Evolutionary conservation across 1,284 basidiomycete genomes (phyloP).

Genomic region (Ustilago cynodontis): DNA sequence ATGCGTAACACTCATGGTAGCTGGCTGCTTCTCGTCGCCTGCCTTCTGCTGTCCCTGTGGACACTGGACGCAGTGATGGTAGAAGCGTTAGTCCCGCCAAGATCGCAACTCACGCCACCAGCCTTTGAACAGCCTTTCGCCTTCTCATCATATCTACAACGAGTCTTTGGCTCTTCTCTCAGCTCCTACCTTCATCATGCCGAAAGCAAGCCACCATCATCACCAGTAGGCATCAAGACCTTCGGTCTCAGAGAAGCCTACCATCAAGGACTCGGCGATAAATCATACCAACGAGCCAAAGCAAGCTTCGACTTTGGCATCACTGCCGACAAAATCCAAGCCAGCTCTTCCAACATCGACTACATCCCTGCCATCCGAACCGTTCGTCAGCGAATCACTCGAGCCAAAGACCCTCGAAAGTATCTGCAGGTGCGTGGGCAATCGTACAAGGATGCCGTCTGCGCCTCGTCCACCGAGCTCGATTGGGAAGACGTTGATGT

Average conservation of each 20-base stretch:
- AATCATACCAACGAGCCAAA: conserved; percentile 37
- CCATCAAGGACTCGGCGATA: conserved; percentile 44
- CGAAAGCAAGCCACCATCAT: neutral
- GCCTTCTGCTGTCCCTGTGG: conserved; percentile 13
- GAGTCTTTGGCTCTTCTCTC: conserved; percentile 18
- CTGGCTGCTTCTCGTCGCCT: conserved; percentile 13
- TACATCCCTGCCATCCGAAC: conserved; percentile 46
- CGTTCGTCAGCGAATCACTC: conserved; percentile 37
- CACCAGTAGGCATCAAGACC: conserved; percentile 12
- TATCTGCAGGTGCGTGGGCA: conserved; percentile 48
- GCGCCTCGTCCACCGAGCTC: conserved; percentile 41
- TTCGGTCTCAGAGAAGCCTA: conserved; percentile 49
- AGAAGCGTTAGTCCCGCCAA: conserved; percentile 28
- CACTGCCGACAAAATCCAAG: conserved; percentile 26
- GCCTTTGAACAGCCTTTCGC: conserved; percentile 31
- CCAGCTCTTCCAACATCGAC: conserved; percentile 15
- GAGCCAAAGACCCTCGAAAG: conserved; percentile 33
- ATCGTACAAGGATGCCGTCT: conserved; percentile 44
- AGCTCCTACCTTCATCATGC: neutral
- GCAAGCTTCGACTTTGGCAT: conserved; percentile 36
- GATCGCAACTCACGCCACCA: neutral
- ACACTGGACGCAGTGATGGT: conserved; percentile 21
- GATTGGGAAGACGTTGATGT: conserved; percentile 73
- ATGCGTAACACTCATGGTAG: conserved; percentile 10
- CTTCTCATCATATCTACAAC: conserved; percentile 28